A percentile compares a stretch with the other conserved stretches of the same genome.
Conservation (phyloP, 352 stramenopile genomes). For the Phytophthora citrophthora region DNA sequence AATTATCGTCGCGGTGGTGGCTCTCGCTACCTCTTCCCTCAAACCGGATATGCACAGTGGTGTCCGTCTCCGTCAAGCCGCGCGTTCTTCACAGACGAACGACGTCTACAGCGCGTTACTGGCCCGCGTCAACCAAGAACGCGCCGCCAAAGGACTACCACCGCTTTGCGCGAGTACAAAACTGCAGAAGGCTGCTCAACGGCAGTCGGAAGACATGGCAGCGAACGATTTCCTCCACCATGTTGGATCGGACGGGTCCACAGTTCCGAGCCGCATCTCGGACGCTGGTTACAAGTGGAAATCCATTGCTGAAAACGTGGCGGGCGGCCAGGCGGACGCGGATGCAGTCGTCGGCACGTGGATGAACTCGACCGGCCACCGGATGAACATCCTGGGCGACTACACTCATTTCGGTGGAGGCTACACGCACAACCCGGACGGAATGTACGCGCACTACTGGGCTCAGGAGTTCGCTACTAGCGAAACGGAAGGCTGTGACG, state of each 20-base stretch:
- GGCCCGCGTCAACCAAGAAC: conserved; percentile 50
- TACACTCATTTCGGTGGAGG: conserved; percentile 47
- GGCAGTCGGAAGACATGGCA: conserved; percentile 54
- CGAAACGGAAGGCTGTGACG: conserved; percentile 33
- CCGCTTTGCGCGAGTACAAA: conserved; percentile 51
- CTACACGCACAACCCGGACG: conserved; percentile 35
- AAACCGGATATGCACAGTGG: no score
- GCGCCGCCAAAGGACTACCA: conserved; percentile 38
- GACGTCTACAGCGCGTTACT: not conserved
- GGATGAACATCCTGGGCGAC: conserved; percentile 45
- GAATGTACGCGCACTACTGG: conserved; percentile 58
- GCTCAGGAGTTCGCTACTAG: conserved; percentile 63
- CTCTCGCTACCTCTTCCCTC: no score
- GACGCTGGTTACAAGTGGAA: conserved; percentile 48
- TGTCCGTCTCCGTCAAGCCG: no score
- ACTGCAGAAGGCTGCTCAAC: conserved; percentile 23
- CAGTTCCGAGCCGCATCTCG: conserved; percentile 43
- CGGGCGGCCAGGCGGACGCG: conserved; percentile 36
- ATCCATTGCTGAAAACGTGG: conserved; percentile 44
- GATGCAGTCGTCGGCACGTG: conserved; percentile 45
- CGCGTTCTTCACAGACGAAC: no score
- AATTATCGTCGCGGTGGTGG: no score
- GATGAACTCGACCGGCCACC: conserved; percentile 44
- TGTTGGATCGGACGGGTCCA: conserved; percentile 46
- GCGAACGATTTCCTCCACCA: conserved; percentile 56